Base-by-base conservation (phyloP, 371 early-diverging fungal genomes). In the Apophysomyces sp. region DNA sequence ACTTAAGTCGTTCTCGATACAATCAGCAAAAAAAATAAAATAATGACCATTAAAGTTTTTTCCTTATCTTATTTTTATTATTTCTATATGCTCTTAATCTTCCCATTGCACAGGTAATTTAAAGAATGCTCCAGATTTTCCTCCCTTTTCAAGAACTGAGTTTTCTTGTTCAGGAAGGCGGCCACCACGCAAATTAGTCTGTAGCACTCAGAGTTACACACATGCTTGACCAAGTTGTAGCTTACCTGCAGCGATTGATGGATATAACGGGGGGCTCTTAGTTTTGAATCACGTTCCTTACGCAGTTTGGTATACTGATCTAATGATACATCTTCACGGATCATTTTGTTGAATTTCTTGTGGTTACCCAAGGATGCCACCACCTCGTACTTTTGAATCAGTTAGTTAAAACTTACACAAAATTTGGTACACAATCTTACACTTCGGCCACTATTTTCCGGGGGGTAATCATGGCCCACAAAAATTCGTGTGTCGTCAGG, bases 201-300 rank as follows among this genome's bases (percentile, higher is more conserved):
- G n/a, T n/a, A 62, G 37, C 40, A 13, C 13, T n/a, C 0, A 21
- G 0, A 15, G 11, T 44, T 44, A 44, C 21, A 36, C 7, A 18
- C 7, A 40, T 40, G 15, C 31, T 55, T 41, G 18, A 15, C 4
- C 15, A 26, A 31, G 27, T 28, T n/a, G 8, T 51, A 4, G 12
- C 56, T 72, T 69, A 73, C 78, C 66, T 80, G 80, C 15, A 80
- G 68, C 11, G 80, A 77, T n/a, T 77, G 80, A 51, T 80, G 80
- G 29, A 80, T 68, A 55, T 63, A 77, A 7, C 80, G 63, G 3
- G 80, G 80, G 3, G 80, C 68, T 52, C 53, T 70, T 28, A 80
- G 55, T 21, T 57, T 37, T 3, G 60, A 39, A 60, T 80, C 80
- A 40, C 77, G 68, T 41, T 62, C 71, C 37, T 64, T 55, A 41